Evolutionary conservation across 441 rosid genomes (phyloP).

Genomic region (Corymbia calophylla): DNA sequence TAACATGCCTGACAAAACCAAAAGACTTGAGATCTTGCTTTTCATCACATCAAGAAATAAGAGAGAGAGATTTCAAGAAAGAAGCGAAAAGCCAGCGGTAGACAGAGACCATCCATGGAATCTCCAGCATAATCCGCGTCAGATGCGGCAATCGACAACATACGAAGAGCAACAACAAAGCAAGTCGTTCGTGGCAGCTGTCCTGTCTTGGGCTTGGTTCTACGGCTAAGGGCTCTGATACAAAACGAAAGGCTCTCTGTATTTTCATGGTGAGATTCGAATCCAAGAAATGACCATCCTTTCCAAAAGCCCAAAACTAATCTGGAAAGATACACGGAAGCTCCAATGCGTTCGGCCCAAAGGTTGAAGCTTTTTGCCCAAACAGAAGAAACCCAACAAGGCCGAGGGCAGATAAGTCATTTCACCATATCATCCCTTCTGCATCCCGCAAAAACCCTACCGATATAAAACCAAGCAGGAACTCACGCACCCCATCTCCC

Average conservation of each 20-base stretch:
- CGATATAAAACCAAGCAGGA: accelerated
- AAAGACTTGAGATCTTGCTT: not conserved
- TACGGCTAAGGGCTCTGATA: not conserved
- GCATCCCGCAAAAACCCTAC: not conserved
- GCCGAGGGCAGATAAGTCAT: not conserved
- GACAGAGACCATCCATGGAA: accelerated
- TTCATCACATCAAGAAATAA: not conserved
- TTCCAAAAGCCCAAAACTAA: not conserved
- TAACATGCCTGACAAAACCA: not conserved
- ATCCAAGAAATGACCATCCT: not conserved
- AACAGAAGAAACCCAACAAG: not conserved
- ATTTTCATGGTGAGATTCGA: not conserved
- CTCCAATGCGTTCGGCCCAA: no score
- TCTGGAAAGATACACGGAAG: not conserved
- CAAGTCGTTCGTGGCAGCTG: not conserved
- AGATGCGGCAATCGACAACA: not conserved
- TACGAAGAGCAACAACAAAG: not conserved
- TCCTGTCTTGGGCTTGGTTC: not conserved
- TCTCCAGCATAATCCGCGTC: accelerated
- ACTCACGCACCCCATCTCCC: not conserved
- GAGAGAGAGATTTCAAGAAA: not conserved
- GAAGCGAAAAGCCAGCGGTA: accelerated
- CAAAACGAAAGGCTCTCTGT: not conserved
- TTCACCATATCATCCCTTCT: not conserved
- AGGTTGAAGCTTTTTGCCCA: no score